Evolutionary conservation across 75 land plant species (phyloP).

Genomic region (Ceratopteris richardii): DNA sequence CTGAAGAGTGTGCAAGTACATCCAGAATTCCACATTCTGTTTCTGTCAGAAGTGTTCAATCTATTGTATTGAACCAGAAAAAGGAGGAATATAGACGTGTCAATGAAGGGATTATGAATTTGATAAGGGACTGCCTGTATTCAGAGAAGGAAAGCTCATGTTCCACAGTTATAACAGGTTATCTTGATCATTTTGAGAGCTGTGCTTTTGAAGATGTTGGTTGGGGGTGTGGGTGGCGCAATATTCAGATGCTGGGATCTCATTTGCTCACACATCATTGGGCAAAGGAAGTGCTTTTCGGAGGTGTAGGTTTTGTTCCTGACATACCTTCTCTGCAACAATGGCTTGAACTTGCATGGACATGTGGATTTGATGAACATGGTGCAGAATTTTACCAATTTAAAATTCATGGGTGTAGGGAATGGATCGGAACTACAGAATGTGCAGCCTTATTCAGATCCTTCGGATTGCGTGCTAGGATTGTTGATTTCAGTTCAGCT

Average conservation of each 20-base stretch:
- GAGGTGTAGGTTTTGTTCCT: constrained; percentile 81
- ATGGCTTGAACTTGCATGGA: constrained; percentile 96
- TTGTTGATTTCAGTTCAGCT: constrained; percentile 65
- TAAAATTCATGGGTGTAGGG: constrained; percentile 50
- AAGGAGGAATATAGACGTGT: constrained; percentile 29
- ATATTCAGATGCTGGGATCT: constrained; percentile 88
- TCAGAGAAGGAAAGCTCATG: constrained; percentile 25
- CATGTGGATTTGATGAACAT: constrained; percentile 57
- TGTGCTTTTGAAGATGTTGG: constrained; percentile 53
- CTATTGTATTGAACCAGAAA: constrained; percentile 9
- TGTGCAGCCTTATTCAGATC: constrained; percentile 86
- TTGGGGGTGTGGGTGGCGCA: constrained; percentile 99
- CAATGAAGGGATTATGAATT: constrained; percentile 59
- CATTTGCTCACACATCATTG: constrained; percentile 44
- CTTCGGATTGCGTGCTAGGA: constrained; percentile 75
- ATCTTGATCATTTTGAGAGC: constrained; percentile 79
- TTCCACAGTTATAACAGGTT: constrained; percentile 45
- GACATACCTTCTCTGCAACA: constrained; percentile 71
- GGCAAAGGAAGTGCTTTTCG: constrained; percentile 54
- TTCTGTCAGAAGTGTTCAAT: too few species aligned
- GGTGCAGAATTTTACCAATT: constrained; percentile 56
- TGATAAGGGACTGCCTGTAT: constrained; percentile 52
- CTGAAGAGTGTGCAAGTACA: too few species aligned
- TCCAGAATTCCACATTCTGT: too few species aligned
- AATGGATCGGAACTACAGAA: constrained; percentile 96